A percentile compares a stretch with the other conserved stretches of the same genome.
These are phyloP conservation scores for Eucalyptus cladocalyx DNA, from an alignment of 345 rosid species.

Conservation along the genomic window DNA sequence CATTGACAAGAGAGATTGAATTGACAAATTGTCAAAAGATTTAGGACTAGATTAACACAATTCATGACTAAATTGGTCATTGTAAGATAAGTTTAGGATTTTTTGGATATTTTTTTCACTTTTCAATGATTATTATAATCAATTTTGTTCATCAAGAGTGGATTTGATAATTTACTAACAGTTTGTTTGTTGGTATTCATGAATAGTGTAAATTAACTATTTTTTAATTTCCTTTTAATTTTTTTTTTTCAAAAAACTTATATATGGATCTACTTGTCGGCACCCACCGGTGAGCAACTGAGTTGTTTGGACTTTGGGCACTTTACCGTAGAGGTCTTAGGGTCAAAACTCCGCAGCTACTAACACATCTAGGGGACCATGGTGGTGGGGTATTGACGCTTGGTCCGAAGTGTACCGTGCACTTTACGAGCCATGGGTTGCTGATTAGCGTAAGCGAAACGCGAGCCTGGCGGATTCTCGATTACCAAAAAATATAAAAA, in stretches of 20 bases:
- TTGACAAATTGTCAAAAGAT: neutral
- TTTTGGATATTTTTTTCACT: neutral
- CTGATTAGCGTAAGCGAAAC: too few species aligned
- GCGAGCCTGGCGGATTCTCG: rapidly evolving
- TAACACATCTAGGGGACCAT: too few species aligned
- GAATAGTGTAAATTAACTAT: neutral
- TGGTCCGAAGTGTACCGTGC: too few species aligned
- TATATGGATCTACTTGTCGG: neutral
- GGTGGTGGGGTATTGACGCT: too few species aligned
- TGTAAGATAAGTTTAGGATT: too few species aligned
- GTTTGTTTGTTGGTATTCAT: neutral
- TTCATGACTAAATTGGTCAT: rapidly evolving
- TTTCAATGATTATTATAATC: neutral
- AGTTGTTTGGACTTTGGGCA: too few species aligned
- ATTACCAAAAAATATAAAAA: too few species aligned
- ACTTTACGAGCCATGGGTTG: too few species aligned
- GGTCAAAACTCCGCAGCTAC: too few species aligned
- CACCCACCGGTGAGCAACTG: too few species aligned
- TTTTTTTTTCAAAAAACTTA: neutral
- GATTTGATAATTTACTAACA: neutral
- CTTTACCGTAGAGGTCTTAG: rapidly evolving
- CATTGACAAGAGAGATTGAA: too few species aligned
- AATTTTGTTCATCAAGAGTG: neutral
- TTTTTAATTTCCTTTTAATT: neutral
- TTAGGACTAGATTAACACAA: too few species aligned